Percentiles rank a stretch among this genome's conserved stretches.
Conservation (phyloP, 2,329 filamentous ascomycete species). For the Penicillium brasilianum region DNA sequence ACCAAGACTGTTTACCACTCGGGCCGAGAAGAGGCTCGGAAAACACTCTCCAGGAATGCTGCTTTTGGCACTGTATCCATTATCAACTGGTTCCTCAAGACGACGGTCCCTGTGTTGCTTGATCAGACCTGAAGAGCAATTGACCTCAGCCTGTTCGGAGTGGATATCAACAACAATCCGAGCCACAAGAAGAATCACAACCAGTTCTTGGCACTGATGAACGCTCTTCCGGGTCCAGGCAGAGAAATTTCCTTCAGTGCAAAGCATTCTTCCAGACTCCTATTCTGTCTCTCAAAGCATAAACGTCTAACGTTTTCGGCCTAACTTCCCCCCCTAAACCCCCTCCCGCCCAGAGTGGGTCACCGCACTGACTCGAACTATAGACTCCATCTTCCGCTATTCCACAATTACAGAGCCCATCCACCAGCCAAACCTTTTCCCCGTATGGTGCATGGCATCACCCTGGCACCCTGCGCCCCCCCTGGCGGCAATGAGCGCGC, state of each 20-base stretch:
- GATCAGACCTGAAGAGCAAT: not conserved
- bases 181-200: not conserved
- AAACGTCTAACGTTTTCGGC: not conserved
- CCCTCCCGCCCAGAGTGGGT: not conserved
- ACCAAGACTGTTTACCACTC: not conserved
- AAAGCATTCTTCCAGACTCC: not conserved
- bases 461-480: not conserved
- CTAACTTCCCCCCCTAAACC: not conserved
- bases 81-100: not conserved
- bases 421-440: not conserved
- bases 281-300: conserved; percentile 1
- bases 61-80: not conserved
- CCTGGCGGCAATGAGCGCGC: conserved; percentile 15
- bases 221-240: conserved; percentile 28
- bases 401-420: not conserved
- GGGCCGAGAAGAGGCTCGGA: not conserved
- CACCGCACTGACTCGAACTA: conserved; percentile 7
- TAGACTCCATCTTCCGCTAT: conserved; percentile 1
- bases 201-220: conserved; percentile 27
- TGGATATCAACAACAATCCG: not conserved
- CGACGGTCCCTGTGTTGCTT: not conserved
- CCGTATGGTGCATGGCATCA: not conserved
- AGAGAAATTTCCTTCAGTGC: conserved; percentile 22
- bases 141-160: not conserved
- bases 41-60: not conserved